Percentiles rank a stretch among this genome's conserved stretches.
Evolutionary conservation across 78 protist genomes (phyloP).

Genomic region (Dictyostelium purpureum): DNA sequence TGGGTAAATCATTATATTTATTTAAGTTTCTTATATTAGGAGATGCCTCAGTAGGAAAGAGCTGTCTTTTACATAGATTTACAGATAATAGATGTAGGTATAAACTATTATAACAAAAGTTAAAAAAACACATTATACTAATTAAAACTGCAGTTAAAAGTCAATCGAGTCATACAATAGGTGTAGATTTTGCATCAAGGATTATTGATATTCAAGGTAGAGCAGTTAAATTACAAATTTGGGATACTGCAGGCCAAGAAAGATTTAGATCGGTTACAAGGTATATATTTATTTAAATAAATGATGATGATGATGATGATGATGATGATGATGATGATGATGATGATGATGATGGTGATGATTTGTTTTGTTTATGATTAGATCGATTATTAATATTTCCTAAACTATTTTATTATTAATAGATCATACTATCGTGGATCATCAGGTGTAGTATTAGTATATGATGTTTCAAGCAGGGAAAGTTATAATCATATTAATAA

Average conservation of each 20-base stretch:
- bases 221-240: constrained; percentile 86
- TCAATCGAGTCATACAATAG: constrained; percentile 93
- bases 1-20: constrained; percentile 45
- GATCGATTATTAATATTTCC: constrained; percentile 61
- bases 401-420: background rate
- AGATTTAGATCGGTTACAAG: constrained; percentile 77
- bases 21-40: constrained; percentile 74
- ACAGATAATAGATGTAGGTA: constrained; percentile 70
- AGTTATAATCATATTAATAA: constrained; percentile 86
- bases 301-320: constrained; percentile 70
- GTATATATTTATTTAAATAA: constrained; percentile 78
- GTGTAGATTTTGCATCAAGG: constrained; percentile 94
- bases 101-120: too few relatives aligned
- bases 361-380: background rate
- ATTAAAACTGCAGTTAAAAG: constrained; percentile 47
- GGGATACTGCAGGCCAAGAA: constrained; percentile 94
- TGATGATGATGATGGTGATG: background rate
- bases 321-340: background rate
- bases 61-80: constrained; percentile 75
- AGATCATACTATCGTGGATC: constrained; percentile 94
- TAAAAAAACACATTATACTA: background rate
- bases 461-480: constrained; percentile 86
- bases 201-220: constrained; percentile 85
- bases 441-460: constrained; percentile 94
- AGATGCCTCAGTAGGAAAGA: constrained; percentile 62